phyloP scores from a whole-genome alignment of 805 yeast species.

The Candida silvatica region DNA sequence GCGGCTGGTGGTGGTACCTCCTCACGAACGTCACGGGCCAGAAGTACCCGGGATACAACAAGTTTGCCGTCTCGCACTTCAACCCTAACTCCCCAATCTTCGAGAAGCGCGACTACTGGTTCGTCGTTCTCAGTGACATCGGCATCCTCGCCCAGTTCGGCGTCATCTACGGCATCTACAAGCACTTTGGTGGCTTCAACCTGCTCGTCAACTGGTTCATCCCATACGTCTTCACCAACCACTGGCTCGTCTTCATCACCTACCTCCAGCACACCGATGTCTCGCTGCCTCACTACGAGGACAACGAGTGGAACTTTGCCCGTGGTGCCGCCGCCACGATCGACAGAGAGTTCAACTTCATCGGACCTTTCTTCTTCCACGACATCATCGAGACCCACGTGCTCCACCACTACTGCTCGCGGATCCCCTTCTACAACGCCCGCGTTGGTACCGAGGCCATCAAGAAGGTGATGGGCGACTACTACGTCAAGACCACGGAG shows the following conservation, averaged over 20 bases:
- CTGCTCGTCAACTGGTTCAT: constrained; percentile 61
- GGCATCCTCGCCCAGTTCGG: constrained; percentile 51
- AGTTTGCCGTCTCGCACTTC: constrained; percentile 55
- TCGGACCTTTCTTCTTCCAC: constrained; percentile 74
- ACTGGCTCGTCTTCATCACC: constrained; percentile 85
- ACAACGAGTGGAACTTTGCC: constrained; percentile 73
- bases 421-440: constrained; percentile 87
- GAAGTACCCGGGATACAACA: constrained; percentile 36
- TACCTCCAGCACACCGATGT: constrained; percentile 80
- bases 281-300: constrained; percentile 70
- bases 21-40: constrained; percentile 73
- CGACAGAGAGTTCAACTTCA: constrained; percentile 75
- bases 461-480: constrained; percentile 78
- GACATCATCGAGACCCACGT: constrained; percentile 90
- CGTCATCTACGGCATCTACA: constrained; percentile 51
- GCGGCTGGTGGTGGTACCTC: constrained; percentile 69
- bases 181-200: constrained; percentile 54
- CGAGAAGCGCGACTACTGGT: constrained; percentile 66
- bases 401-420: constrained; percentile 72
- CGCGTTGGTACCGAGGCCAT: constrained; percentile 72
- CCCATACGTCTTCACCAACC: constrained; percentile 77
- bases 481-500: constrained; percentile 58
- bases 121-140: constrained; percentile 61
- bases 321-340: constrained; percentile 88
- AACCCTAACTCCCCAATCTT: constrained; percentile 67